Evolutionary conservation across 768 basidiomycete species (phyloP).

Genomic region (Holtermanniella nyarrowii): DNA sequence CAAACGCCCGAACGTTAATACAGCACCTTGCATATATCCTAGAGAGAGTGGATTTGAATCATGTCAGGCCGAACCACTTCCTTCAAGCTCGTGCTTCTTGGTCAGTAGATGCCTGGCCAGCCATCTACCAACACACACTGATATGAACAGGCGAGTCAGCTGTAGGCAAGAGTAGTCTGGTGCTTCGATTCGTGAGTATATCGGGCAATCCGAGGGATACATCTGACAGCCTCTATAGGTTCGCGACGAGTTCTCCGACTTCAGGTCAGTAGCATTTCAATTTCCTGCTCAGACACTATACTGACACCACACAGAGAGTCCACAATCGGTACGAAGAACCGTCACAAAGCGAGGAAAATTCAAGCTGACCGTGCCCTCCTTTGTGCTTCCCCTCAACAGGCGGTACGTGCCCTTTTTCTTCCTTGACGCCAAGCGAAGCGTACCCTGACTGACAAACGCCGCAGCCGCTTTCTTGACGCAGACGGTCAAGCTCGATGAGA

Average conservation of each 20-base stretch:
- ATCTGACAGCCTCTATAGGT: no score
- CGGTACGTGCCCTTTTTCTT: not conserved
- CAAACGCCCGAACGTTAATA: no score
- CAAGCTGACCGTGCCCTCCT: constrained; percentile 14
- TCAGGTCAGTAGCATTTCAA: constrained; percentile 28
- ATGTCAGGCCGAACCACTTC: constrained; percentile 36
- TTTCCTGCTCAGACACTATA: no score
- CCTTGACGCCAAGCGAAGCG: no score
- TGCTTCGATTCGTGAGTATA: constrained; percentile 75
- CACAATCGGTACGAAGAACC: constrained; percentile 28
- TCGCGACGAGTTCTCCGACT: constrained; percentile 43
- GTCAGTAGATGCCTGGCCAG: constrained; percentile 44
- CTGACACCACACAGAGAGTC: constrained; percentile 30
- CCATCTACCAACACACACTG: not conserved
- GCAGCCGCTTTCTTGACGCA: constrained; percentile 96
- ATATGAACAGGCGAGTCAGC: constrained; percentile 72
- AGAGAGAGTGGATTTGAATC: not conserved
- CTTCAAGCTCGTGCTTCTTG: constrained; percentile 93
- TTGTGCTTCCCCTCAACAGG: constrained; percentile 9
- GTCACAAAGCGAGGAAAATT: no score
- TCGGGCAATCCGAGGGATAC: not conserved
- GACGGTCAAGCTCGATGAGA: constrained; percentile 80
- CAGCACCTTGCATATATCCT: not conserved
- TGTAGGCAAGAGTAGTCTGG: constrained; percentile 86
- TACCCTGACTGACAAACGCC: not conserved